Conservation (phyloP, 495 filamentous ascomycete species). For the Monascus purpureus region DNA sequence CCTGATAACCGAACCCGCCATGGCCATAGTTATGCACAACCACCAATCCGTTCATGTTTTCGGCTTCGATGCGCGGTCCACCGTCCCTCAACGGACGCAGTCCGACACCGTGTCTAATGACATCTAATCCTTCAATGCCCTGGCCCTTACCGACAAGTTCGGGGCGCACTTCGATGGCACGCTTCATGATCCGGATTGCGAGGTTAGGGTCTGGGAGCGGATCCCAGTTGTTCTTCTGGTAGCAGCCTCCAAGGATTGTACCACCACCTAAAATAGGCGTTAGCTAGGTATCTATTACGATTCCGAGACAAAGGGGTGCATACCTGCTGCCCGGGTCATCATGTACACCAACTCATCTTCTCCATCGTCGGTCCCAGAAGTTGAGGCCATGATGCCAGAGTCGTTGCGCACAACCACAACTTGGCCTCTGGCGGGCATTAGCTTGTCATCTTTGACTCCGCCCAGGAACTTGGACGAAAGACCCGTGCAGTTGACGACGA, state of each 20-base stretch:
- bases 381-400: slow-evolving; percentile 50
- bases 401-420: slow-evolving; percentile 80
- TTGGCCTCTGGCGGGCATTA: slow-evolving; percentile 75
- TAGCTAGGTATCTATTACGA: not conserved
- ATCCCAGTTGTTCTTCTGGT: slow-evolving; percentile 77
- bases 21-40: slow-evolving; percentile 97
- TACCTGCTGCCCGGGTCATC: slow-evolving; percentile 74
- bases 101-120: slow-evolving; percentile 85
- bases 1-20: slow-evolving; percentile 86
- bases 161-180: slow-evolving; percentile 59
- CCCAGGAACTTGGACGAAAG: slow-evolving; percentile 59
- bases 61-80: slow-evolving; percentile 73
- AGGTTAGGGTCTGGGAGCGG: slow-evolving; percentile 64
- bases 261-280: slow-evolving; percentile 40
- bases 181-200: slow-evolving; percentile 79
- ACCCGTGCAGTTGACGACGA: slow-evolving; percentile 83
- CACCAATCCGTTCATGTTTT: slow-evolving; percentile 52
- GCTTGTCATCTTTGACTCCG: slow-evolving; percentile 62
- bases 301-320: slow-evolving; percentile 3
- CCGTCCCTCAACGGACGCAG: slow-evolving; percentile 61
- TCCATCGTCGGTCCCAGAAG: slow-evolving; percentile 70
- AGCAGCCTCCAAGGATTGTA: slow-evolving; percentile 78
- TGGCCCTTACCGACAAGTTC: slow-evolving; percentile 54
- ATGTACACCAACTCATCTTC: slow-evolving; percentile 72
- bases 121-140: slow-evolving; percentile 64